Conservation (phyloP, 2,329 filamentous ascomycete genomes). For the Dactylellina leptospora region DNA sequence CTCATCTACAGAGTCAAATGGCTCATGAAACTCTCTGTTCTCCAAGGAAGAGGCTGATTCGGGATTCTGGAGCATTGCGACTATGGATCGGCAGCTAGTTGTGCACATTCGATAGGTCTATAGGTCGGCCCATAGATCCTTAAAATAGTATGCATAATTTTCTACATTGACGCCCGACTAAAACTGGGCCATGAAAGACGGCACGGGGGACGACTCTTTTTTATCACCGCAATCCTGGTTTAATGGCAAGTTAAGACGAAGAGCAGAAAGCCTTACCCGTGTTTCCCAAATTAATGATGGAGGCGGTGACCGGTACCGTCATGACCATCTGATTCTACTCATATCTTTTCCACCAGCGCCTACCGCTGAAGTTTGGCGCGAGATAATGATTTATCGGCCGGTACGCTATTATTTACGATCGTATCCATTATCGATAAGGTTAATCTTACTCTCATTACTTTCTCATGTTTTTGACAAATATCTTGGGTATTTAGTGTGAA, state of each 20-base stretch:
- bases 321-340: too few relatives aligned
- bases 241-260: not conserved
- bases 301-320: too few relatives aligned
- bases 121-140: slow-evolving; percentile 5
- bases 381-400: too few relatives aligned
- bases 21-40: slow-evolving; percentile 5
- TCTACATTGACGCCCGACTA: slow-evolving; percentile 2
- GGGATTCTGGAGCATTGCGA: not conserved
- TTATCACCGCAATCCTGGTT: not conserved
- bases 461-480: not conserved
- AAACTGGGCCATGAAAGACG: not conserved
- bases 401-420: too few relatives aligned
- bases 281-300: slow-evolving; percentile 7
- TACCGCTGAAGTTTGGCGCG: too few relatives aligned
- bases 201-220: not conserved
- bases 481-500: not conserved
- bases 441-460: not conserved
- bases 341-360: too few relatives aligned
- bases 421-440: not conserved
- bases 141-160: slow-evolving; percentile 21
- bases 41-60: not conserved
- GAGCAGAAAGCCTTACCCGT: slow-evolving; percentile 7
- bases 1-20: not conserved
- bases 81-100: not conserved
- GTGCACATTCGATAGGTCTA: not conserved